phyloP scores from a whole-genome alignment of 495 filamentous ascomycete species.

The Lasiosphaeria miniovina region DNA sequence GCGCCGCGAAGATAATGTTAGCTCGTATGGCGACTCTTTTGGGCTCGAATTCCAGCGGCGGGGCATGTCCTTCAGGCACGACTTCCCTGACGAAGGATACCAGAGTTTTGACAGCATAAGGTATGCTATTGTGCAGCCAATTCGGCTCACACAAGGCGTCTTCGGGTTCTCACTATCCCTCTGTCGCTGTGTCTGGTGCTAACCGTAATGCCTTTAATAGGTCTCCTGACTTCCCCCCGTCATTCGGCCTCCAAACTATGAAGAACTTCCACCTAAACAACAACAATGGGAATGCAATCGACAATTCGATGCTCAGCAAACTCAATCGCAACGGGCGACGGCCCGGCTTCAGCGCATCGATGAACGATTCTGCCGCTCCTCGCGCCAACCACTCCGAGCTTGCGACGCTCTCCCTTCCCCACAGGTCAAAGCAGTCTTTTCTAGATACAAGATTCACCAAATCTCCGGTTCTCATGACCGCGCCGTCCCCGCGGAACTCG shows the following conservation, averaged over 20 bases:
- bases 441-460: slow-evolving; percentile 47
- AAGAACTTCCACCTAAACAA: slow-evolving; percentile 45
- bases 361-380: slow-evolving; percentile 43
- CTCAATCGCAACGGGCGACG: slow-evolving; percentile 59
- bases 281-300: slow-evolving; percentile 66
- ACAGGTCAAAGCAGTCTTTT: slow-evolving; percentile 34
- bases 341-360: slow-evolving; percentile 50
- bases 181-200: slow-evolving; percentile 3
- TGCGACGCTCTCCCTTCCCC: slow-evolving; percentile 49
- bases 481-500: slow-evolving; percentile 48
- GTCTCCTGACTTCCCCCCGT: slow-evolving; percentile 25
- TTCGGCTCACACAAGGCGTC: neutral
- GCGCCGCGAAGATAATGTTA: slow-evolving; percentile 19
- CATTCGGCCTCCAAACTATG: slow-evolving; percentile 44
- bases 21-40: slow-evolving; percentile 28
- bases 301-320: slow-evolving; percentile 74
- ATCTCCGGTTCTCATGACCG: slow-evolving; percentile 44
- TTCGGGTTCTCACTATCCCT: neutral
- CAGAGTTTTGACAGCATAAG: slow-evolving; percentile 46
- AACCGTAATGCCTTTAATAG: slow-evolving; percentile 18
- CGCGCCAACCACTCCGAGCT: slow-evolving; percentile 49
- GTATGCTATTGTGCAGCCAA: slow-evolving; percentile 23
- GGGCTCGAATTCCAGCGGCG: slow-evolving; percentile 24
- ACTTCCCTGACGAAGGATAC: slow-evolving; percentile 51
- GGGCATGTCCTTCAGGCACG: slow-evolving; percentile 23